These are phyloP conservation scores for Skeletonema grethae DNA, from an alignment of 108 stramenopile genomes.

Conservation along the genomic window DNA sequence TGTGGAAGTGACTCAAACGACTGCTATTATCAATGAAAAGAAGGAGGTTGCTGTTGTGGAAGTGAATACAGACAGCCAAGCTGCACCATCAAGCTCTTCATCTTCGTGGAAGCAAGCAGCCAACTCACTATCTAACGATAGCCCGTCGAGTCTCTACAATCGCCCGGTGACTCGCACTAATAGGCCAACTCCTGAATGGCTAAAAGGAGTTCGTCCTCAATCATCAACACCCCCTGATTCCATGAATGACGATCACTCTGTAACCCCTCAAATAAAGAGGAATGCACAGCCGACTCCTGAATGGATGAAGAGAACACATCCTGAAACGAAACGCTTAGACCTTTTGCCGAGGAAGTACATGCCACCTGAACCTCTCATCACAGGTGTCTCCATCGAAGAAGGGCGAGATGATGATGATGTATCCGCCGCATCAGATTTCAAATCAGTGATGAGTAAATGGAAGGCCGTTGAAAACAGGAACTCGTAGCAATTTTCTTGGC, in stretches of 20 bases:
- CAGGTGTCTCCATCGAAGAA: not conserved
- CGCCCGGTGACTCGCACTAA: not conserved
- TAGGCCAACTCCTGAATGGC: slow-evolving; percentile 1
- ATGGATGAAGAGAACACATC: not conserved
- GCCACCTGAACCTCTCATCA: not conserved
- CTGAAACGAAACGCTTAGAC: not conserved
- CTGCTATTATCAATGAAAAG: not conserved
- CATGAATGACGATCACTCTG: not conserved
- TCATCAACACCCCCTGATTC: not conserved
- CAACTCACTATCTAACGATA: not conserved
- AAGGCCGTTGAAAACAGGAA: not conserved
- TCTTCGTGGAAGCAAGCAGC: not conserved
- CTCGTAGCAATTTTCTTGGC: not conserved
- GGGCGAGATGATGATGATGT: slow-evolving; percentile 1
- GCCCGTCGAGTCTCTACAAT: not conserved
- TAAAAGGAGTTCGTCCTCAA: not conserved
- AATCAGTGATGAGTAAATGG: slow-evolving; percentile 2
- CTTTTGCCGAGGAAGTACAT: not conserved
- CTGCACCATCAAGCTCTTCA: not conserved
- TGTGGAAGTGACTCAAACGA: not conserved
- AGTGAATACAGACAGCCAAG: not conserved
- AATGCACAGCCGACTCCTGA: not conserved
- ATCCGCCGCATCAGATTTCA: not conserved
- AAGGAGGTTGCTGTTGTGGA: not conserved
- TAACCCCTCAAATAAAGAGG: not conserved